These are phyloP conservation scores for Crithidia brevicula DNA, from an alignment of 208 protist genomes.

Conservation along the genomic window DNA sequence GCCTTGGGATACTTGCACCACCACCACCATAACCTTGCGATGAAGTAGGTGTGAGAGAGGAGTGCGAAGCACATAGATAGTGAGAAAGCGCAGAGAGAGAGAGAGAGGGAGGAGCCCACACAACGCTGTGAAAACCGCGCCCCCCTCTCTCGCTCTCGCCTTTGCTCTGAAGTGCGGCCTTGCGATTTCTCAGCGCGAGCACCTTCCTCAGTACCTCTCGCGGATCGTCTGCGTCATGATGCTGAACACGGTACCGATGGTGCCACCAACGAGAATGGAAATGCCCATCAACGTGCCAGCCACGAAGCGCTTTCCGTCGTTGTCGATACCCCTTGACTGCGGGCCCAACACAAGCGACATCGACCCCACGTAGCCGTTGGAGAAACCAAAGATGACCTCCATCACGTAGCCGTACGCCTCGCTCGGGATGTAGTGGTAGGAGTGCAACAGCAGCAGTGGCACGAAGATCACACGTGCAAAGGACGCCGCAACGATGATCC, in stretches of 20 bases:
- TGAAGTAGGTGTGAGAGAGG: too few relatives aligned
- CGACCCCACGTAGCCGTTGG: slow-evolving; percentile 60
- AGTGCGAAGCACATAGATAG: too few relatives aligned
- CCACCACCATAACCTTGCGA: too few relatives aligned
- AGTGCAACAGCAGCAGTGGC: slow-evolving; percentile 54
- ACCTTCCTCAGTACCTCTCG: slow-evolving; percentile 6
- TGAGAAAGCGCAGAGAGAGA: too few relatives aligned
- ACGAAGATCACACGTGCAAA: slow-evolving; percentile 56
- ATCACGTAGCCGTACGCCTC: slow-evolving; percentile 55
- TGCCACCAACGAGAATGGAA: slow-evolving; percentile 50
- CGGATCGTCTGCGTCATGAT: slow-evolving; percentile 54
- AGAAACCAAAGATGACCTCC: slow-evolving; percentile 55
- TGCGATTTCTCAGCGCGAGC: too few relatives aligned
- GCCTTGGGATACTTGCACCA: too few relatives aligned
- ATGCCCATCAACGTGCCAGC: slow-evolving; percentile 62
- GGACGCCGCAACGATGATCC: slow-evolving; percentile 41
- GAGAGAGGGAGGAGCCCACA: too few relatives aligned
- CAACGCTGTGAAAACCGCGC: too few relatives aligned
- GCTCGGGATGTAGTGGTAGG: slow-evolving; percentile 61
- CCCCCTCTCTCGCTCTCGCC: too few relatives aligned
- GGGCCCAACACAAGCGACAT: slow-evolving; percentile 65
- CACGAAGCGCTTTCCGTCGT: slow-evolving; percentile 56
- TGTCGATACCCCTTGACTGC: slow-evolving; percentile 28
- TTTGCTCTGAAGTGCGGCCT: too few relatives aligned
- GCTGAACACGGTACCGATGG: slow-evolving; percentile 45